Conservation (phyloP, 257 asterid genomes). For the Solanum appendiculatum region DNA sequence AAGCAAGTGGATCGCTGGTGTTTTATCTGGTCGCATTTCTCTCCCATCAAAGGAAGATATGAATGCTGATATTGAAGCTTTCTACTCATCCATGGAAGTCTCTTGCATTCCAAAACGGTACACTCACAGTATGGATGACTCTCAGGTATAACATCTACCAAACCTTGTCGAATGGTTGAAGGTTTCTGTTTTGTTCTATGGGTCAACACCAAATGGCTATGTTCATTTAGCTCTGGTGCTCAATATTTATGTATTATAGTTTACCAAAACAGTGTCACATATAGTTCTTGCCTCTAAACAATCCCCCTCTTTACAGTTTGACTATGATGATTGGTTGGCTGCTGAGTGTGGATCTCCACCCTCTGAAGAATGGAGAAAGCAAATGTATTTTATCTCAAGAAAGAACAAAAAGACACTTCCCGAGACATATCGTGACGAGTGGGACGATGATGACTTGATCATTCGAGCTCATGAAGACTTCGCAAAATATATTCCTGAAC, state of each 20-base stretch:
- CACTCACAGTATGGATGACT: constrained; percentile 53
- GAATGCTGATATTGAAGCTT: constrained; percentile 53
- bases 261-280: background rate
- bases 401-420: constrained; percentile 41
- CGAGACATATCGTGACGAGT: constrained; percentile 64
- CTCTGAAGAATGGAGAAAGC: constrained; percentile 75
- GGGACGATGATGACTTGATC: constrained; percentile 69
- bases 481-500: constrained; percentile 11
- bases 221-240: background rate
- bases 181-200: background rate
- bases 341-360: constrained; percentile 38
- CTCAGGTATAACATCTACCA: constrained; percentile 41
- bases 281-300: background rate
- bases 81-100: constrained; percentile 53
- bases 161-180: background rate
- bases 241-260: background rate
- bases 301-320: constrained; percentile 37
- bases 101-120: constrained; percentile 58
- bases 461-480: constrained; percentile 55
- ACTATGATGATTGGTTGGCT: constrained; percentile 84
- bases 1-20: constrained; percentile 84
- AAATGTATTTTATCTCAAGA: constrained; percentile 50
- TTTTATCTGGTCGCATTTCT: constrained; percentile 58
- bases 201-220: background rate
- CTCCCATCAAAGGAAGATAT: constrained; percentile 61